Base-by-base conservation (phyloP, 1,284 basidiomycete genomes). In the Moniliophthora roreri region DNA sequence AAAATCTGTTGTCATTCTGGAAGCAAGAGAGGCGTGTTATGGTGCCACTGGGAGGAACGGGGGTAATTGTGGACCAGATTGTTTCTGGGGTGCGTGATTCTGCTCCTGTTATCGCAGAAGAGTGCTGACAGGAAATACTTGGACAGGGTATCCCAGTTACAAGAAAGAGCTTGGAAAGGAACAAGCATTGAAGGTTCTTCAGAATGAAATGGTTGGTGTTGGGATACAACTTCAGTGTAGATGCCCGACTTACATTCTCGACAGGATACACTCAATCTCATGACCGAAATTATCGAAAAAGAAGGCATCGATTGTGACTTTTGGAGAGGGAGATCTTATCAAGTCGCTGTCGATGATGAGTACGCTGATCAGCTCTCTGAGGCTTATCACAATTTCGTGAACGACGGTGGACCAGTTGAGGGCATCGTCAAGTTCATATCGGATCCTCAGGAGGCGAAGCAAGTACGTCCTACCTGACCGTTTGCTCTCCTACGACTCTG, bases 21-120 rank as follows among this genome's bases (percentile, higher is more conserved):
- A 66, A 51, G 65, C 65, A 4, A 55, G 65, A 7, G 65, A 66
- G 48, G 37, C 59, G 3, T 62, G 61, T 39, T 55, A 57, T 28
- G 62, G 63, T 0, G 65, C 65, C 6, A 66, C 62, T 3, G 65
- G 62, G 8, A 52, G 65, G 21, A 66, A 66, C 52, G 62, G 59
- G 8, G 63, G 64, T 1, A 63, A 64, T 42, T 64, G 63, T 23
- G 58, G 61, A 38, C 64, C 64, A 1, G 61, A 64, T 46, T 36
- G 38, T 32, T 53, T 53, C 20, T 42, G 61, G 61, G 56, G 62
- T 59, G 21, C 18, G 39, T 53, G 15, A 21, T 16, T 1, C 4
- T 3, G 3, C 20, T 18, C 13, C 15, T n/a, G 44, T 34, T 32
- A 8, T 16, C 11, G 10, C 7, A 20, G 1, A 5, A 4, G 10